A percentile compares a stretch with the other conserved stretches of the same genome.
Conservation (phyloP, 2,329 filamentous ascomycete genomes). For the Pyrenochaeta sp. region DNA sequence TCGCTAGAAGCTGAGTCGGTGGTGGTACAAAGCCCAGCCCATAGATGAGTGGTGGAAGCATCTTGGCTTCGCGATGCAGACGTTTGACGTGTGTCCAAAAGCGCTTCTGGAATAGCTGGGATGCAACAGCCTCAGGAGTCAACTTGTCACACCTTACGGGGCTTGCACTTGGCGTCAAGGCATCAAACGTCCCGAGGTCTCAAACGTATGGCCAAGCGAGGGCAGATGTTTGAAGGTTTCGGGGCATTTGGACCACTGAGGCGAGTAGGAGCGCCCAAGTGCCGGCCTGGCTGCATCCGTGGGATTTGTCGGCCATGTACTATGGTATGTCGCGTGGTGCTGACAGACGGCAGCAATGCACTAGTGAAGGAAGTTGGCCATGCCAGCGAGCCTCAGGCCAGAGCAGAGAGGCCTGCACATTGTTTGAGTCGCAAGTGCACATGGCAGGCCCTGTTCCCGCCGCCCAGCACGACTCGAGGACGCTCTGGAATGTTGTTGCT, state of each 20-base stretch:
- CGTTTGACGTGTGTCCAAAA: conserved; percentile 6
- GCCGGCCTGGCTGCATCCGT: conserved; percentile 18
- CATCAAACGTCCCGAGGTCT: conserved; percentile 36
- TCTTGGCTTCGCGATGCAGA: conserved; percentile 11
- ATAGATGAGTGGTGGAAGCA: conserved; percentile 12
- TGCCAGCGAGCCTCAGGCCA: conserved; percentile 2
- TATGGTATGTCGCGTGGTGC: conserved; percentile 8
- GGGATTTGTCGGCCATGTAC: background rate
- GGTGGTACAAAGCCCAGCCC: conserved; percentile 25
- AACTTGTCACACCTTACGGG: conserved; percentile 29
- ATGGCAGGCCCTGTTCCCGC: conserved; percentile 7
- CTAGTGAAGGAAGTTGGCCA: background rate
- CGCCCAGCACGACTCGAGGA: background rate
- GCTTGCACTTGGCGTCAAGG: conserved; percentile 35
- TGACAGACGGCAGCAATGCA: background rate
- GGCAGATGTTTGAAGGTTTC: conserved; percentile 25
- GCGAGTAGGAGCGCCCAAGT: conserved; percentile 16
- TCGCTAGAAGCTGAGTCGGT: conserved; percentile 10
- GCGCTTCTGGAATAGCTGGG: conserved; percentile 9
- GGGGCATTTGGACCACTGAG: conserved; percentile 9
- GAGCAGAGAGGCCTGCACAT: conserved; percentile 7
- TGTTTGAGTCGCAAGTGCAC: conserved; percentile 4
- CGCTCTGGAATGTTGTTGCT: conserved; percentile 3
- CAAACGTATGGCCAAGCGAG: conserved; percentile 26
- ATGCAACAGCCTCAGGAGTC: conserved; percentile 27